Evolutionary conservation across 192 early-diverging fungal genomes (phyloP).

Genomic region (Backusella macrospora): DNA sequence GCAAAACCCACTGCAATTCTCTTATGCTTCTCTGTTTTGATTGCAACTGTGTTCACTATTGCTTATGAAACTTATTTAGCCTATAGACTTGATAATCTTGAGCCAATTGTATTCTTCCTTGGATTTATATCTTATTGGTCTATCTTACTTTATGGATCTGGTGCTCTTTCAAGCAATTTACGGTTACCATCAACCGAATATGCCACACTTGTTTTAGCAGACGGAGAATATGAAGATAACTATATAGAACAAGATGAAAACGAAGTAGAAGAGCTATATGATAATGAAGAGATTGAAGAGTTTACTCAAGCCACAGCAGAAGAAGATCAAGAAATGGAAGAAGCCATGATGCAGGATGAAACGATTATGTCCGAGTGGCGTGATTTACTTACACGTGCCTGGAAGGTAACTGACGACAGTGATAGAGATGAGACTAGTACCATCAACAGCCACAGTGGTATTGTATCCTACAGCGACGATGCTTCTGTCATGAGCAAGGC

Average conservation of each 20-base stretch:
- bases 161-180: not conserved
- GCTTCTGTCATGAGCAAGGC: conserved; percentile 21
- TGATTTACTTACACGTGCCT: conserved; percentile 36
- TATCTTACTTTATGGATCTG: conserved; percentile 10
- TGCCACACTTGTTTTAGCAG: not conserved
- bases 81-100: conserved; percentile 7
- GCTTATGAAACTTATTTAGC: conserved; percentile 22
- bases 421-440: not conserved
- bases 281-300: conserved; percentile 13
- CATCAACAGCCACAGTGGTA: not conserved
- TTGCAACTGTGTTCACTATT: not conserved
- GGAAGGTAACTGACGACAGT: conserved; percentile 20
- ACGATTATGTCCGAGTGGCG: conserved; percentile 38
- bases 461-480: conserved; percentile 18
- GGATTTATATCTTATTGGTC: conserved; percentile 9
- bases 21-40: not conserved
- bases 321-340: conserved; percentile 27
- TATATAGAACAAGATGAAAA: not conserved
- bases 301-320: conserved; percentile 13
- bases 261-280: not conserved
- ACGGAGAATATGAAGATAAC: not conserved
- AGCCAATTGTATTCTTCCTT: conserved; percentile 23
- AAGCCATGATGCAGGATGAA: conserved; percentile 32
- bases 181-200: not conserved
- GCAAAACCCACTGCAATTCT: conserved; percentile 10